Evolutionary conservation across 2,329 filamentous ascomycete species (phyloP), one percentile per base, ranked within the genome.

Genomic region (Acrodontium crateriforme): DNA sequence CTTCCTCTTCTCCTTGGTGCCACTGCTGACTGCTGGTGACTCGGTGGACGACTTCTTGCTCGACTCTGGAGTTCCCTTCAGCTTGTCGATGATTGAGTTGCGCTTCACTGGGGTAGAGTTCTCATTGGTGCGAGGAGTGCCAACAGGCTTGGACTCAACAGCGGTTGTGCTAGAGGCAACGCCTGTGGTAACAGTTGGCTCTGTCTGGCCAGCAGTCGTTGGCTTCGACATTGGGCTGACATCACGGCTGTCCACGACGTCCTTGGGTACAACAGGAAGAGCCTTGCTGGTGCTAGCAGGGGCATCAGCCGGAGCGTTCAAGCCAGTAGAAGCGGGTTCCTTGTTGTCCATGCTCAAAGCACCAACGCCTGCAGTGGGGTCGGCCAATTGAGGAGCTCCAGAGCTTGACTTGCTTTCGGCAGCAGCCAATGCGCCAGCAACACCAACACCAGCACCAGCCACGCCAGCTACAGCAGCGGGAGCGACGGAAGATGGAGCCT

Each of bases 1-100:
- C 44, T 60, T 53, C 53, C 60, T 62, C 48, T 59, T 62, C 47
- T 60, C 59, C 53, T 60, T 59, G n/a, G 28, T 31, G 11, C 35
- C 29, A 16, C 28, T 30, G 25, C 34, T 32, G 47, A 42, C 25
- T 42, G 40, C 35, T 29, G 44, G 31, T 43, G 47, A 31, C 34
- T 45, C 18, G 39, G 37, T 32, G 18, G 35, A 35, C 15, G 51
- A 40, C 34, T 38, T 41, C 36, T 44, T 45, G n/a, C 50, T 37
- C 32, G 52, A 58, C 28, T 58, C 54, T n/a, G 58, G 52, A 6
- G 56, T 58, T 15, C 45, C 50, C 40, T 52, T 43, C 9, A 45
- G 24, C 21, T 40, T 34, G 21, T 45, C 45, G 15, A 43, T 40
- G 29, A 48, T 40, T 9, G 34, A 39, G 11, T 34, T 36, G 14